Evolutionary conservation across 495 filamentous ascomycete genomes (phyloP).

Genomic region (Aspergillus baeticus): DNA sequence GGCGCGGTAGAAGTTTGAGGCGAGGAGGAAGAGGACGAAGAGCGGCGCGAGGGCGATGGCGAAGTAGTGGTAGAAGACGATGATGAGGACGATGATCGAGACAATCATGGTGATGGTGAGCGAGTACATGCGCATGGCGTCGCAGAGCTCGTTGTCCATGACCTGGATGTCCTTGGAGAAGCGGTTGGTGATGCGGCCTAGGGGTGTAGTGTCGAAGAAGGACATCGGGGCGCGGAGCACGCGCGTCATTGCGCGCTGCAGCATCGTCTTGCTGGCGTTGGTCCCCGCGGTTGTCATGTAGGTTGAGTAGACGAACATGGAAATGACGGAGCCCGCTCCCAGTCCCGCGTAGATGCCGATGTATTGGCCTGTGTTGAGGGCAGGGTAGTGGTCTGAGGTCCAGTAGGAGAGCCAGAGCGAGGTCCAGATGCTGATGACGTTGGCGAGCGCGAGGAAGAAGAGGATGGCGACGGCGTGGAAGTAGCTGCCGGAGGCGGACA

Average conservation of each 20-base stretch:
- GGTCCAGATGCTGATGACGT: conserved; percentile 81
- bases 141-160: conserved; percentile 91
- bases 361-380: conserved; percentile 59
- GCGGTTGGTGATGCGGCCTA: conserved; percentile 95
- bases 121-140: conserved; percentile 89
- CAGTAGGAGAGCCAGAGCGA: conserved; percentile 93
- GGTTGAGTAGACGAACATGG: conserved; percentile 79
- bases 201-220: conserved; percentile 95
- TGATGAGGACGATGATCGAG: conserved; percentile 83
- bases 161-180: conserved; percentile 94
- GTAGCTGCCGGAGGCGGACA: conserved; percentile 75
- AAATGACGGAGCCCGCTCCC: conserved; percentile 64
- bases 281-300: conserved; percentile 66
- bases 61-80: conserved; percentile 92
- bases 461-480: conserved; percentile 66
- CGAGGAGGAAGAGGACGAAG: conserved; percentile 74
- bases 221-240: conserved; percentile 90
- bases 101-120: conserved; percentile 76
- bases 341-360: conserved; percentile 86
- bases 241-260: conserved; percentile 74
- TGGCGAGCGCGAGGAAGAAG: conserved; percentile 63
- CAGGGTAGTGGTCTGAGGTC: conserved; percentile 68
- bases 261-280: conserved; percentile 74
- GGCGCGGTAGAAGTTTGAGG: conserved; percentile 83
- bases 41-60: conserved; percentile 85